Evolutionary conservation across 2,329 filamentous ascomycete species (phyloP), one percentile per base, ranked within the genome.

Genomic region (Setomelanomma holmii): DNA sequence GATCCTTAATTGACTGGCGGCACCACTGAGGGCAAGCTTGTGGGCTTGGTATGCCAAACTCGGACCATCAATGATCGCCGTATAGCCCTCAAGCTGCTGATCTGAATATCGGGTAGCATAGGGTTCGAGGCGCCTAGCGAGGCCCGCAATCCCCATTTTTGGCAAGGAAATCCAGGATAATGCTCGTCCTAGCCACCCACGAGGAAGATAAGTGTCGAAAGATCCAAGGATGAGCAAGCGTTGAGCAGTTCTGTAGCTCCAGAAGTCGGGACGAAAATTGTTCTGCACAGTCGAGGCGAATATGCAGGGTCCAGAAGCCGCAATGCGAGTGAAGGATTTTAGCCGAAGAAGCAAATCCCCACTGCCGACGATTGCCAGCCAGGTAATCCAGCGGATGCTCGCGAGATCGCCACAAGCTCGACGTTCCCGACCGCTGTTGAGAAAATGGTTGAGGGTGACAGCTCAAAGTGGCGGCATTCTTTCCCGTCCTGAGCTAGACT

Each of bases 11-110:
- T 53, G 55, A 38, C 56, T 57, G 42, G 51, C 34, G 73, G 73
- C 17, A 72, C 66, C 16, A 53, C 51, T 22, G 16, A 85, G 74
- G 44, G 85, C 78, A 40, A 69, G 47, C 33, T 63, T 68, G 54
- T 89, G 86, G 35, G 93, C 78, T 70, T 90, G 84, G 69, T 93
- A 89, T 1, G 91, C 89, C 21, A 96, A 76, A 2, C 86, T 87
- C 4, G 92, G 91, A 0, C 91, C 92, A 69, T 96, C 92, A 49
- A 96, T 85, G 39, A 86, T 59, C 19, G 68, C 71, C 3, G 55
- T 49, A 40, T 66, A 69, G 11, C 65, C 68, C 40, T 60, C 34
- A 21, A 72, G 53, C 14, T 68, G 54, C 23, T 62, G 39, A 19
- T 54, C 44, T 8, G 61, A 60, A 49, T 55, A 65, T 20, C 48